Evolutionary conservation across 257 asterid genomes (phyloP), one percentile per base, ranked within the genome.

Genomic region (Ilex asprella): DNA sequence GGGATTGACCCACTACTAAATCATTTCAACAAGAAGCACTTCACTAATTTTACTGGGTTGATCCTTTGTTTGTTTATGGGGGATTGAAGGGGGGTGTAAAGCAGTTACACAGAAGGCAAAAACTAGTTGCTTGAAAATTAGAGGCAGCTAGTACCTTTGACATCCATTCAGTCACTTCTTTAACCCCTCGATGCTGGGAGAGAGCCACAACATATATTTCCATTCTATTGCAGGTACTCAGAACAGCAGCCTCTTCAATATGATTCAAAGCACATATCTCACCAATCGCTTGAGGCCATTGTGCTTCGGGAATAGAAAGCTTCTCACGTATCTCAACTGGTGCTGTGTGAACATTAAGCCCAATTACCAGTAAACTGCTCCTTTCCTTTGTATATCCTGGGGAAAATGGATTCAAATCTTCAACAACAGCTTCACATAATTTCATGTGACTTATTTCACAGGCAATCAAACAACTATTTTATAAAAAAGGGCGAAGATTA

Each of bases 101-200:
- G 27, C 27, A 21, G 27, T 21, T 21, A 21, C 27, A 21, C 13
- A 46, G 14, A 8, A 39, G 3, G 31, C 10, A 41, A 55, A 47
- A 31, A 32, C 16, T 16, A n/a, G 60, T 58, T 10, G 11, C 6
- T 0, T 2, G 52, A 2, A 46, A 46, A 46, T 14, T 46, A 58
- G 55, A 30, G 9, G 11, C 5, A 43, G 64, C 7, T 66, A 49
- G 44, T 76, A 91, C 98, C 98, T 91, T 88, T 60, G 98, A 91
- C 91, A 88, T 84, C 98, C 98, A 91, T 62, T 88, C 96, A 6
- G 87, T 91, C 51, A 91, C 98, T 78, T 91, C 98, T 74, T 84
- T 91, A 62, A 88, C 75, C 49, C 98, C 98, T 46, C 94, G 94
- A 61, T 83, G 77, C 70, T 75, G 88, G 63, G 98, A 85, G n/a